Percentiles rank a stretch among this genome's conserved stretches.
Evolutionary conservation across 352 stramenopile genomes (phyloP).

Genomic region (Phytopythium litorale): DNA sequence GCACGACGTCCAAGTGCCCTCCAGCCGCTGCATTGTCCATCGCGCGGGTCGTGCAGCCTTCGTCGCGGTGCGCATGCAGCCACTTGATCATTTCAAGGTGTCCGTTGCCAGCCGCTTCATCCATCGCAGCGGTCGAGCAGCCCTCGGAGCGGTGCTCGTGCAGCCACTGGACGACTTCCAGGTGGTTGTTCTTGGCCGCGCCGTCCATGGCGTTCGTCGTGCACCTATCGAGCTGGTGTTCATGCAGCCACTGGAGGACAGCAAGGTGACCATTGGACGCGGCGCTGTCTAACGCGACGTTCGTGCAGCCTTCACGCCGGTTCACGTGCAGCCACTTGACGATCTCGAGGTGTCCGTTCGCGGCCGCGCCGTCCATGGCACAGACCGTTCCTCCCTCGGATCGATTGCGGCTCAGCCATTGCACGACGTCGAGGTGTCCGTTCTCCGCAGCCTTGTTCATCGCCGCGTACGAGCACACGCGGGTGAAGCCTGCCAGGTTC

Average conservation of each 20-base stretch:
- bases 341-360: constrained; percentile 7
- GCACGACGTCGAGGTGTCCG: constrained; percentile 1
- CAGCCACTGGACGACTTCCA: constrained; percentile 53
- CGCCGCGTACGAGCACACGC: no score
- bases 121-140: constrained; percentile 59
- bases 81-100: constrained; percentile 26
- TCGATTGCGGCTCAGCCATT: no score
- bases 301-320: constrained; percentile 13
- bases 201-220: constrained; percentile 46
- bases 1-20: constrained; percentile 29
- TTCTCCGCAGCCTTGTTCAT: no score
- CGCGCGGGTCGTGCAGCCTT: constrained; percentile 27
- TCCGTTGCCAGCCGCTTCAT: constrained; percentile 26
- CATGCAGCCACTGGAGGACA: constrained; percentile 23
- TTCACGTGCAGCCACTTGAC: constrained; percentile 11
- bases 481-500: no score
- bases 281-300: constrained; percentile 20
- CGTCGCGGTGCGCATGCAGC: constrained; percentile 17
- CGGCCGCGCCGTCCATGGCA: constrained; percentile 8
- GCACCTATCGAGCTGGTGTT: no score
- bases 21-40: constrained; percentile 33
- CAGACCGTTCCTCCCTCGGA: no score
- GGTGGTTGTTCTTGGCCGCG: constrained; percentile 46
- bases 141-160: constrained; percentile 50
- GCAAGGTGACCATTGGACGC: constrained; percentile 29